Percentiles rank a stretch among this genome's conserved stretches.
Evolutionary conservation across 2,329 filamentous ascomycete species (phyloP).

Genomic region (Decorospora gaudefroyi): DNA sequence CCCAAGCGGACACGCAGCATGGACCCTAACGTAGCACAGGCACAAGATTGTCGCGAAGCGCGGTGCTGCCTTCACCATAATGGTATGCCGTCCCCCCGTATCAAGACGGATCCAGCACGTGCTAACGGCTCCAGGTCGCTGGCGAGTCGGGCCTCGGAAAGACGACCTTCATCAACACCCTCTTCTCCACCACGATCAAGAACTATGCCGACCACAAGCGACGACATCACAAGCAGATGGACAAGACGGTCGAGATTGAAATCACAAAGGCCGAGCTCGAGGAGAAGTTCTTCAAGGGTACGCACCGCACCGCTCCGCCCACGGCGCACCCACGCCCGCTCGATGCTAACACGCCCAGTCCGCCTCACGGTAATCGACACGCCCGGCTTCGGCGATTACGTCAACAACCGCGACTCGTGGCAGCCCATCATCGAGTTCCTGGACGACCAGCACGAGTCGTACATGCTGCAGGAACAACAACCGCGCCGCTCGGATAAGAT

Average conservation of each 20-base stretch:
- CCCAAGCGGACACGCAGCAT: constrained; percentile 17
- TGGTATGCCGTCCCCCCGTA: constrained; percentile 64
- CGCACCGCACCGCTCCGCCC: neutral
- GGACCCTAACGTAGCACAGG: constrained; percentile 51
- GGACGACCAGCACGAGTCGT: constrained; percentile 99
- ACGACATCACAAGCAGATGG: constrained; percentile 98
- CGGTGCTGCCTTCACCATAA: constrained; percentile 98
- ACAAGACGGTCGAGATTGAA: constrained; percentile 99
- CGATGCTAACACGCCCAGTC: constrained; percentile 61
- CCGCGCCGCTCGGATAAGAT: constrained; percentile 98
- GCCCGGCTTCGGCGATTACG: constrained; percentile 98
- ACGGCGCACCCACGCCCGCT: neutral
- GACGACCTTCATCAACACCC: constrained; percentile 99
- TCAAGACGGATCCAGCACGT: neutral
- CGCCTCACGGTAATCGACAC: constrained; percentile 99
- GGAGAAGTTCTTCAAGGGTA: constrained; percentile 99
- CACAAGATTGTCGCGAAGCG: constrained; percentile 78
- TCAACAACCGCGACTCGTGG: constrained; percentile 99
- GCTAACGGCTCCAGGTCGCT: constrained; percentile 70
- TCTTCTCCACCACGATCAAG: constrained; percentile 99
- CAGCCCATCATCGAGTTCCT: constrained; percentile 99
- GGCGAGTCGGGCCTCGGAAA: constrained; percentile 98
- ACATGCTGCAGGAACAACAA: constrained; percentile 99
- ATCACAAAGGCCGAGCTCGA: constrained; percentile 99
- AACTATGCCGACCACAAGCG: constrained; percentile 99